Percentiles rank a stretch among this genome's conserved stretches.
These are phyloP conservation scores for Coriaria nepalensis DNA, from an alignment of 306 rosid species.

Conservation along the genomic window DNA sequence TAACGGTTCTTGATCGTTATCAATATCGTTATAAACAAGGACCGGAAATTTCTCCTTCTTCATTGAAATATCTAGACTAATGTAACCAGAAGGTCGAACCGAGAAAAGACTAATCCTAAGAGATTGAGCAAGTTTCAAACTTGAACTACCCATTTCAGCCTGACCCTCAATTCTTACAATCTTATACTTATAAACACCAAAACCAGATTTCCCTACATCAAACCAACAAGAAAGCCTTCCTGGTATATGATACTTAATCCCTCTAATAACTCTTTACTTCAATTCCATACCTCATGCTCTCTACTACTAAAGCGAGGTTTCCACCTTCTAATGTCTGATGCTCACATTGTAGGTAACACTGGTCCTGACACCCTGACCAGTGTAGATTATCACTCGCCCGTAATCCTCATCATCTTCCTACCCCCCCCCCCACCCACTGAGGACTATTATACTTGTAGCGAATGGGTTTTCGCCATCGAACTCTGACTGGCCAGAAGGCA, in stretches of 20 bases:
- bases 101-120: constrained; percentile 38
- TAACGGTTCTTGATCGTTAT: constrained; percentile 45
- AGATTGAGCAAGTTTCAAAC: constrained; percentile 41
- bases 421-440: too few relatives aligned
- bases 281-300: constrained; percentile 89
- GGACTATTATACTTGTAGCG: constrained; percentile 81
- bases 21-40: constrained; percentile 65
- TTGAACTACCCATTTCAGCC: constrained; percentile 67
- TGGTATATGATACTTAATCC: constrained; percentile 28
- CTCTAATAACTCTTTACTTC: constrained; percentile 88
- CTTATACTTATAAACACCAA: constrained; percentile 82
- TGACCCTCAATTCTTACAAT: constrained; percentile 74
- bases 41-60: constrained; percentile 42
- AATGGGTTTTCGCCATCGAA: constrained; percentile 76
- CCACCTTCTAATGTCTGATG: constrained; percentile 90
- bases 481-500: constrained; percentile 69
- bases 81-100: constrained; percentile 40
- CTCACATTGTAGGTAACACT: constrained; percentile 47
- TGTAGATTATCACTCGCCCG: constrained; percentile 67
- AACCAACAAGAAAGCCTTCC: constrained; percentile 60
- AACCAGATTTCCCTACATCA: constrained; percentile 90
- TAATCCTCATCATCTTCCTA: constrained; percentile 80
- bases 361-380: constrained; percentile 95
- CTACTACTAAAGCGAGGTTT: constrained; percentile 79
- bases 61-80: constrained; percentile 54